Evolutionary conservation across 2,329 filamentous ascomycete genomes (phyloP).

Genomic region (Colletotrichum viniferum): DNA sequence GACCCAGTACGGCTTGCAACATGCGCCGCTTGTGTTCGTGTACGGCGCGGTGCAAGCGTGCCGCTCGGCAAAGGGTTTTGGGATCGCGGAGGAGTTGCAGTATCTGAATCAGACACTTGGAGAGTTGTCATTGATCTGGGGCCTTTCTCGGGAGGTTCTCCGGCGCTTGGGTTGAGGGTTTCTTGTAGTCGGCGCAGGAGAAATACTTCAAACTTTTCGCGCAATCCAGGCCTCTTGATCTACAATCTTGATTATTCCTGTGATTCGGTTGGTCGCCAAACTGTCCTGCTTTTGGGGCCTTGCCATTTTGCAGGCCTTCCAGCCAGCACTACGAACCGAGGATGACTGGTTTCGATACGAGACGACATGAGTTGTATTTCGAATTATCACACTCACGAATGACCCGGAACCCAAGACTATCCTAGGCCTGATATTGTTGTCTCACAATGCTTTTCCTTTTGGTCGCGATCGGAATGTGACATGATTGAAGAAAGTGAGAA

Average conservation of each 20-base stretch:
- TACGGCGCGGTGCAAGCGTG: conserved; percentile 28
- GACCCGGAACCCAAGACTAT: too few species aligned
- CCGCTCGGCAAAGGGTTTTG: conserved; percentile 5
- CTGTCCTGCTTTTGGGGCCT: too few species aligned
- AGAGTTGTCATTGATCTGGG: not conserved
- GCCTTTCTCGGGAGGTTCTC: not conserved
- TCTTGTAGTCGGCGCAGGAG: not conserved
- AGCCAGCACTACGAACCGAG: too few species aligned
- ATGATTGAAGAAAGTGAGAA: not conserved
- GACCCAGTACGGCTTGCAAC: conserved; percentile 24
- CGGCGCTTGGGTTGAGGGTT: not conserved
- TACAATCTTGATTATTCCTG: too few species aligned
- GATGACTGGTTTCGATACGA: too few species aligned
- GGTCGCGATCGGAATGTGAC: not conserved
- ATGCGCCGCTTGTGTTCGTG: conserved; percentile 26
- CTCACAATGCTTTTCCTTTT: not conserved
- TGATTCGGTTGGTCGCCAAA: too few species aligned
- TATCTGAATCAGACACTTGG: not conserved
- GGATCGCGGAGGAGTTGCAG: not conserved
- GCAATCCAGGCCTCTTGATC: too few species aligned
- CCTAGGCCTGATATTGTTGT: not conserved
- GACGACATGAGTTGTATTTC: too few species aligned
- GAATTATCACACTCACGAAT: too few species aligned
- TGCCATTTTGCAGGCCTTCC: too few species aligned
- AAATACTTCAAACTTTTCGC: too few species aligned